Conservation (phyloP, 225 moss, liverwort and hornwort genomes). For the Asterella californica region DNA sequence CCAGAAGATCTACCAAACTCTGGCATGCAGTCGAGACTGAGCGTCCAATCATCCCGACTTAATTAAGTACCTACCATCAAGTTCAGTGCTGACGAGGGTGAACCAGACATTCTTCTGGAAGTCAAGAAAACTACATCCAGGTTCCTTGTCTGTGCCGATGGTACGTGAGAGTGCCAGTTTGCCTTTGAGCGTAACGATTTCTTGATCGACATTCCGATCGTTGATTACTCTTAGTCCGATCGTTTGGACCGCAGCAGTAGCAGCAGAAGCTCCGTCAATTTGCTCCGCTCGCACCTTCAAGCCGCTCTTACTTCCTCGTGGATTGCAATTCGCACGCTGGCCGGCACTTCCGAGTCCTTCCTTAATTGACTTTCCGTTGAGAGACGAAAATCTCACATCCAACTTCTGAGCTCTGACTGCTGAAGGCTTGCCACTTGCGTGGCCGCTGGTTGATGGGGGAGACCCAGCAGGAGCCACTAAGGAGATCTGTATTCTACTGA, state of each 20-base stretch:
- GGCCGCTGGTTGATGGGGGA: not conserved
- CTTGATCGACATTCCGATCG: not conserved
- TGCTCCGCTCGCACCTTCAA: not conserved
- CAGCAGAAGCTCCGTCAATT: not conserved
- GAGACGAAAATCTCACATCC: slow-evolving; percentile 1
- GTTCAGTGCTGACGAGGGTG: slow-evolving; percentile 13
- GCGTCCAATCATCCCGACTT: not conserved
- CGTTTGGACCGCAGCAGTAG: not conserved
- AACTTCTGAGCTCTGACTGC: not conserved
- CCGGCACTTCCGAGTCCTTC: not conserved
- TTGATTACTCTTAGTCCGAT: not conserved
- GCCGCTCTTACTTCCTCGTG: not conserved
- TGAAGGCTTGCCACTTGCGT: not conserved
- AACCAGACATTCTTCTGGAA: slow-evolving; percentile 14
- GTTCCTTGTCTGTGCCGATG: not conserved
- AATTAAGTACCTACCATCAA: not conserved
- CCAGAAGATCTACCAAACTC: no score
- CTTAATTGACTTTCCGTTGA: slow-evolving; percentile 5
- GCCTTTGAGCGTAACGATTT: not conserved
- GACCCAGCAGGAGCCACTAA: not conserved
- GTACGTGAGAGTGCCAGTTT: slow-evolving; percentile 1
- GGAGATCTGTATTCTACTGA: slow-evolving; percentile 2
- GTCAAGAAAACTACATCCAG: not conserved
- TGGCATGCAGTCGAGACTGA: no score
- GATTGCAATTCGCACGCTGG: not conserved